A percentile compares a stretch with the other conserved stretches of the same genome.
Conservation (phyloP, 2,329 filamentous ascomycete species). For the Colletotrichum navitas region DNA sequence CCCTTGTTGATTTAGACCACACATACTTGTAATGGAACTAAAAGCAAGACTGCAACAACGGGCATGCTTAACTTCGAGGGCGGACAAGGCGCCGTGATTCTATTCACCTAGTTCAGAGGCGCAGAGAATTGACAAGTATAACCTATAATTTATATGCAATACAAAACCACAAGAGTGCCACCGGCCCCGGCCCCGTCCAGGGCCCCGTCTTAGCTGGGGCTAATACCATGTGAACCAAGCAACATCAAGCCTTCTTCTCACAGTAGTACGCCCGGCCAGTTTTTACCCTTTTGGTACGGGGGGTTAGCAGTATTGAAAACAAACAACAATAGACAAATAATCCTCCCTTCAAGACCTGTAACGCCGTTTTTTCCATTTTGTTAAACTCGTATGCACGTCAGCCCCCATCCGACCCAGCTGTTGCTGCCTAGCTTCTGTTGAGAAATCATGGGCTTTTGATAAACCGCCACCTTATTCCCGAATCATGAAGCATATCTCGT, state of each 20-base stretch:
- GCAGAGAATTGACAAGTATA: neutral
- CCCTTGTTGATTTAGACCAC: neutral
- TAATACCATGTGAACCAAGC: neutral
- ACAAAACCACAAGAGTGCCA: neutral
- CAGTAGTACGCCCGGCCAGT: neutral
- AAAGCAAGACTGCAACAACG: neutral
- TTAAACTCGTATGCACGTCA: slow-evolving; percentile 3
- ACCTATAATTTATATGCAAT: neutral
- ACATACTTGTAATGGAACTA: neutral
- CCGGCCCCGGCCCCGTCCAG: neutral
- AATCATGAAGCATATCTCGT: slow-evolving; percentile 4
- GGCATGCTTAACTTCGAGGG: no score
- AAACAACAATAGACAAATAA: neutral
- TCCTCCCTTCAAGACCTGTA: slow-evolving; percentile 1
- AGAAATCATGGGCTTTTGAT: neutral
- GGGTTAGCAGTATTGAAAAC: neutral
- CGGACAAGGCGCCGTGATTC: neutral
- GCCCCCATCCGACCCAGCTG: neutral
- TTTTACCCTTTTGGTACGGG: neutral
- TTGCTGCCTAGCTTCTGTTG: neutral
- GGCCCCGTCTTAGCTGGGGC: neutral
- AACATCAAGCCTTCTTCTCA: neutral
- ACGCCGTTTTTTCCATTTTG: slow-evolving; percentile 2
- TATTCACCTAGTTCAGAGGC: neutral
- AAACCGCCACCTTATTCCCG: neutral